A percentile compares a stretch with the other conserved stretches of the same genome.
Conservation (phyloP, 2,329 filamentous ascomycete species). For the Talaromyces albobiverticillius region DNA sequence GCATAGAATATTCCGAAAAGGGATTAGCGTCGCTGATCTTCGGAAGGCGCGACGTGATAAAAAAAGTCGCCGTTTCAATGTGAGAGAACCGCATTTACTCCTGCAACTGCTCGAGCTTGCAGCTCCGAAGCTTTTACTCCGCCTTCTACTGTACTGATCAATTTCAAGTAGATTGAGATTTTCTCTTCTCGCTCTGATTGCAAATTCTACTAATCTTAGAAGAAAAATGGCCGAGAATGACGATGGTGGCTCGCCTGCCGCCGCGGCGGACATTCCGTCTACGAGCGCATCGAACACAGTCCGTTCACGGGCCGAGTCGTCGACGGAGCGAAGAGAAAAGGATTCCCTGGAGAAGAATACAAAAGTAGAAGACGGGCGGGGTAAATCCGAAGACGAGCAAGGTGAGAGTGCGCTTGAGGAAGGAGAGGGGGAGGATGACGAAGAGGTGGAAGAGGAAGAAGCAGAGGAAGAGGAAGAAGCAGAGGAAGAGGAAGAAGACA, state of each 20-base stretch:
- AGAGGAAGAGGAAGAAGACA: conserved; percentile 2
- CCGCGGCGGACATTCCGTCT: background rate
- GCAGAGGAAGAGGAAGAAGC: background rate
- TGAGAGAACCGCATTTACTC: too few species aligned
- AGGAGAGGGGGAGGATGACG: background rate
- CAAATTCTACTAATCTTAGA: background rate
- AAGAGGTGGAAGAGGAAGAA: background rate
- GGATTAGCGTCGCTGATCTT: too few species aligned
- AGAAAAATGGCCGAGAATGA: background rate
- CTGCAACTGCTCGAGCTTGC: background rate
- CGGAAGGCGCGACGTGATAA: too few species aligned
- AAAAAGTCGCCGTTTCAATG: too few species aligned
- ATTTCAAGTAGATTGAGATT: conserved; percentile 10
- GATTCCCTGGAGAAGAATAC: background rate
- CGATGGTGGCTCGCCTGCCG: background rate
- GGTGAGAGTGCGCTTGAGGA: background rate
- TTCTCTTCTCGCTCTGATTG: background rate
- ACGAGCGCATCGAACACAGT: background rate
- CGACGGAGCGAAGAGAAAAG: background rate
- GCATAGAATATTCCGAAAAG: too few species aligned
- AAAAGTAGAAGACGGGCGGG: background rate
- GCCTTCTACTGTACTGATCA: background rate
- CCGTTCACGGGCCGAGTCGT: background rate
- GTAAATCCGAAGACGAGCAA: background rate
- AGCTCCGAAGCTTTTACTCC: background rate